A percentile compares a stretch with the other conserved stretches of the same genome.
Conservation (phyloP, 257 asterid genomes). For the Nicotiana paniculata region DNA sequence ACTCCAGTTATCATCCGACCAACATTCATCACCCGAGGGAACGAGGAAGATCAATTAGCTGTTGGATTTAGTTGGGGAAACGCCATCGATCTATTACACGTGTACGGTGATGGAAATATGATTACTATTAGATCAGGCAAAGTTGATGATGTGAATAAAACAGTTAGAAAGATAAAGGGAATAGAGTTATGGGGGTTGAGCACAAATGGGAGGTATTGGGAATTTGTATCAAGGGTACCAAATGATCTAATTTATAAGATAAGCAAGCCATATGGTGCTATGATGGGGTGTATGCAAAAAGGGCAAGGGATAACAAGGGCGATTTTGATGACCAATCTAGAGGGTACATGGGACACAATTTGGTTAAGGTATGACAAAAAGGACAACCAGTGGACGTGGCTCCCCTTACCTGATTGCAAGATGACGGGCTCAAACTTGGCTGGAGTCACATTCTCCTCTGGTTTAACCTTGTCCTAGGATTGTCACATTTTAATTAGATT, state of each 20-base stretch:
- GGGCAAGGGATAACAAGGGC: constrained; percentile 21
- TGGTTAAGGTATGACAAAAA: constrained; percentile 27
- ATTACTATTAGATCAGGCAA: constrained; percentile 8
- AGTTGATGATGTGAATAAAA: neutral
- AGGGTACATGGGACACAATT: constrained; percentile 35
- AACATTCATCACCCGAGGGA: constrained; percentile 12
- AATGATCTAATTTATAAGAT: constrained; percentile 22
- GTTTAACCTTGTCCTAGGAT: constrained; percentile 18
- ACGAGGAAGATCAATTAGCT: neutral
- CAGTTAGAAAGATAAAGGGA: constrained; percentile 16
- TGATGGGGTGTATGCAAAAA: constrained; percentile 41
- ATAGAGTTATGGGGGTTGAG: constrained; percentile 36
- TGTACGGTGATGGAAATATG: constrained; percentile 39
- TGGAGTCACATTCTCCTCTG: constrained; percentile 33
- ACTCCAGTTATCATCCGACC: constrained; percentile 26
- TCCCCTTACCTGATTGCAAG: constrained; percentile 25
- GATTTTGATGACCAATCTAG: constrained; percentile 36
- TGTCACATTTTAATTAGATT: neutral
- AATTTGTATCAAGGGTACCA: constrained; percentile 27
- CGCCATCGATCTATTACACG: constrained; percentile 20
- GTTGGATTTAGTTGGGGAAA: constrained; percentile 24
- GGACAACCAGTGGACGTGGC: constrained; percentile 18
- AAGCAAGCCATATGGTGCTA: constrained; percentile 36
- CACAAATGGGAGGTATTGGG: constrained; percentile 30
- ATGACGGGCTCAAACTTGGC: constrained; percentile 42